These are phyloP conservation scores for Blastomyces parvus DNA, from an alignment of 2,329 filamentous ascomycete genomes.

Conservation along the genomic window DNA sequence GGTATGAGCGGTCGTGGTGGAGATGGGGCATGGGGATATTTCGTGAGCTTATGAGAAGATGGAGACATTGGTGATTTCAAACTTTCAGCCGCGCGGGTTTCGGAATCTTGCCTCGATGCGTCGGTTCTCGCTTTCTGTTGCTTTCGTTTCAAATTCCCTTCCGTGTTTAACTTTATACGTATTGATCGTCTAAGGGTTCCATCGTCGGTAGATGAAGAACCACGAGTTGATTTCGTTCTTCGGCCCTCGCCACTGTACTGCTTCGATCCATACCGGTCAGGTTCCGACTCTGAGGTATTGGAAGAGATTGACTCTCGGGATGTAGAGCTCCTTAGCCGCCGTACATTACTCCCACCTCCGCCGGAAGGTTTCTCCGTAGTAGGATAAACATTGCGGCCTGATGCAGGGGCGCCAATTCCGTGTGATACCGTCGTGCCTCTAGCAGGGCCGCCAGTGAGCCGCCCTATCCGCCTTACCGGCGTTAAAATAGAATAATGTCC, in stretches of 20 bases:
- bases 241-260: constrained; percentile 19
- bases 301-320: constrained; percentile 40
- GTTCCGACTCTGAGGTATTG: constrained; percentile 48
- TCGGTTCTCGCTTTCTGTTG: constrained; percentile 30
- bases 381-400: constrained; percentile 19
- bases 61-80: constrained; percentile 92
- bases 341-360: constrained; percentile 24
- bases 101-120: constrained; percentile 19
- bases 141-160: constrained; percentile 65
- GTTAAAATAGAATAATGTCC: constrained; percentile 56
- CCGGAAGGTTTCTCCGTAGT: constrained; percentile 20
- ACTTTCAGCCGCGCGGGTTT: constrained; percentile 58
- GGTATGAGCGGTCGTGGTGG: constrained; percentile 87
- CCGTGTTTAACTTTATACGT: constrained; percentile 78
- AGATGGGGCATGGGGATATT: constrained; percentile 80
- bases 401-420: constrained; percentile 15
- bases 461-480: constrained; percentile 10
- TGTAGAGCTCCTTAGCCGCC: constrained; percentile 25
- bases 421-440: constrained; percentile 14
- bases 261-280: constrained; percentile 28
- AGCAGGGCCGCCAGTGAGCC: constrained; percentile 17
- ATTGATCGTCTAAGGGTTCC: constrained; percentile 68
- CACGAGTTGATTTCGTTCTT: constrained; percentile 22
- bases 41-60: constrained; percentile 59
- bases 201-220: constrained; percentile 47